phyloP scores from a whole-genome alignment of 2,329 filamentous ascomycete genomes.

The Cladophialophora exuberans region DNA sequence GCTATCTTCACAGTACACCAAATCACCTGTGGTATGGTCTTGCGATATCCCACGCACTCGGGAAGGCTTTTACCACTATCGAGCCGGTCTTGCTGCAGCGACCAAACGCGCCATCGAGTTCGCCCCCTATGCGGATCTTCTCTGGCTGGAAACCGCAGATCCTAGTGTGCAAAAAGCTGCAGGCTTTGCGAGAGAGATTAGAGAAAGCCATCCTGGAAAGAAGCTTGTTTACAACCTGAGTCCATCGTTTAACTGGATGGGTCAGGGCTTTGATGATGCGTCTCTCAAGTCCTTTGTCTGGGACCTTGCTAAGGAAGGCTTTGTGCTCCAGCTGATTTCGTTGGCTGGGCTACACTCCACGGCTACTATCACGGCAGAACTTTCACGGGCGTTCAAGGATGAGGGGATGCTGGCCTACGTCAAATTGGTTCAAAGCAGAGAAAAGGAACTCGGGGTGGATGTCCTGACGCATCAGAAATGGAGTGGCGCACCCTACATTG shows the following conservation, averaged over 20 bases:
- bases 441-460: slow-evolving; percentile 89
- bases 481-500: slow-evolving; percentile 74
- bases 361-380: slow-evolving; percentile 69
- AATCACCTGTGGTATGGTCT: slow-evolving; percentile 74
- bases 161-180: slow-evolving; percentile 78
- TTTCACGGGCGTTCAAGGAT: slow-evolving; percentile 79
- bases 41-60: slow-evolving; percentile 92
- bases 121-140: slow-evolving; percentile 86
- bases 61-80: slow-evolving; percentile 92
- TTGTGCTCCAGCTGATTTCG: slow-evolving; percentile 67
- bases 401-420: slow-evolving; percentile 98
- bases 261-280: slow-evolving; percentile 83
- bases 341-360: slow-evolving; percentile 67
- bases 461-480: slow-evolving; percentile 92
- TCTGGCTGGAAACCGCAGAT: slow-evolving; percentile 96
- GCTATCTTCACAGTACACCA: slow-evolving; percentile 69
- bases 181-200: slow-evolving; percentile 76
- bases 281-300: slow-evolving; percentile 90
- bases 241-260: slow-evolving; percentile 98
- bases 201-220: slow-evolving; percentile 72
- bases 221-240: slow-evolving; percentile 95
- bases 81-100: slow-evolving; percentile 68
- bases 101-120: slow-evolving; percentile 93
- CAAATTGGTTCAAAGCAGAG: slow-evolving; percentile 83
- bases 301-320: slow-evolving; percentile 89